A percentile compares a stretch with the other conserved stretches of the same genome.
Conservation (phyloP, 176 grass and related monocot genomes). For the Chloris gayana region DNA sequence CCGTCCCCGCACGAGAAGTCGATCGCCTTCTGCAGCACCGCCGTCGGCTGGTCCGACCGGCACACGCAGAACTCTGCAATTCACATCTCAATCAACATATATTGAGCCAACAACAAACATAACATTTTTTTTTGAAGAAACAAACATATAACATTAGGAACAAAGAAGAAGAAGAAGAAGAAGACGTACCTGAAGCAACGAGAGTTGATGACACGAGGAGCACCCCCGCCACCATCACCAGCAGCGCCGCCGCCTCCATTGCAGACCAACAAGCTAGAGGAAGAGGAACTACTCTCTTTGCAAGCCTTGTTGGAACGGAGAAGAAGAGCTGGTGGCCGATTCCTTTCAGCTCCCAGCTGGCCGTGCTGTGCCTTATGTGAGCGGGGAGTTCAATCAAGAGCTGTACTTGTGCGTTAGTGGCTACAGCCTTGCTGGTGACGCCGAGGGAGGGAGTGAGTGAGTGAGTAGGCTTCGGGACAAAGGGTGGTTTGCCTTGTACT, state of each 20-base stretch:
- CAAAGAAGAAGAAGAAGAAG: too few relatives aligned
- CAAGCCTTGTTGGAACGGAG: not conserved
- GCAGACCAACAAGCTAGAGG: not conserved
- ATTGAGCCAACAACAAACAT: not conserved
- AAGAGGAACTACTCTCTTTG: not conserved
- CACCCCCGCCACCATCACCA: slow-evolving; percentile 35
- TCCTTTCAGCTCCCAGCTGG: slow-evolving; percentile 36
- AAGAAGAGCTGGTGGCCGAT: not conserved
- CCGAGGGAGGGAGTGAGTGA: not conserved
- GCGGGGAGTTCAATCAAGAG: slow-evolving; percentile 8
- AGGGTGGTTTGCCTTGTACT: not conserved
- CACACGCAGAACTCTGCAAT: slow-evolving; percentile 90
- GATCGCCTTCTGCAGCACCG: slow-evolving; percentile 70
- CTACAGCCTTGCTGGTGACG: not conserved
- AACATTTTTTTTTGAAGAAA: too few relatives aligned
- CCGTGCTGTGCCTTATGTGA: not conserved
- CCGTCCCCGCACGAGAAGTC: slow-evolving; percentile 92
- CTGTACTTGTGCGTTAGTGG: not conserved
- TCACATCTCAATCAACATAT: too few relatives aligned
- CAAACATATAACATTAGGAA: too few relatives aligned
- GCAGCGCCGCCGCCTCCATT: slow-evolving; percentile 37
- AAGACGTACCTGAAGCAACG: slow-evolving; percentile 44
- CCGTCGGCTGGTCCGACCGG: slow-evolving; percentile 55
- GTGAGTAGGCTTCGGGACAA: slow-evolving; percentile 13
- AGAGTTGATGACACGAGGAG: slow-evolving; percentile 38